phyloP scores from a whole-genome alignment of 768 basidiomycete genomes.

The Serendipita sp. region DNA sequence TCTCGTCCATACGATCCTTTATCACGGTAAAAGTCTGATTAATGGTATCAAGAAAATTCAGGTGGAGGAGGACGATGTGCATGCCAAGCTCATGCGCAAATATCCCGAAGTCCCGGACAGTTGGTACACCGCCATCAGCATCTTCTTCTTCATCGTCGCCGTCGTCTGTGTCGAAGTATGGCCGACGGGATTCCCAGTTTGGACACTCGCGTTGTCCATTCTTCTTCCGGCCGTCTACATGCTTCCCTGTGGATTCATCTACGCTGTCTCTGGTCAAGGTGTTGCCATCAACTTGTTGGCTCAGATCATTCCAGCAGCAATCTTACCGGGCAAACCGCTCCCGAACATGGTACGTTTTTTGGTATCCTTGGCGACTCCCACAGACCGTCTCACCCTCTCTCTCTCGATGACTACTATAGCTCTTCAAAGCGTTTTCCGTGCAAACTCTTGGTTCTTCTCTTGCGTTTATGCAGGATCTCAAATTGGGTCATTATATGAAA shows the following conservation, averaged over 20 bases:
- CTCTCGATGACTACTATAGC: slow-evolving; percentile 13
- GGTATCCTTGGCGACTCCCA: neutral
- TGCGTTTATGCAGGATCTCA: slow-evolving; percentile 21
- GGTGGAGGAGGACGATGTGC: slow-evolving; percentile 29
- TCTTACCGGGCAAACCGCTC: slow-evolving; percentile 26
- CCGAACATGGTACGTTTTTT: slow-evolving; percentile 25
- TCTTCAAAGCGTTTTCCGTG: slow-evolving; percentile 24
- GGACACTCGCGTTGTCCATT: slow-evolving; percentile 23
- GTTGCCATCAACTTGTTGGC: slow-evolving; percentile 27
- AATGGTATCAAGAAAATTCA: slow-evolving; percentile 18
- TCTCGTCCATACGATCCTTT: slow-evolving; percentile 27
- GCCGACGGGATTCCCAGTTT: slow-evolving; percentile 44
- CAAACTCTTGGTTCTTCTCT: slow-evolving; percentile 18
- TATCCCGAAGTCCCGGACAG: slow-evolving; percentile 26
- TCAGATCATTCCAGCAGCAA: slow-evolving; percentile 27
- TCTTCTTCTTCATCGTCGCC: slow-evolving; percentile 20
- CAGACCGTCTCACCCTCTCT: neutral
- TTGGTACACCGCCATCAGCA: slow-evolving; percentile 28
- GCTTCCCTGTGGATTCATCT: slow-evolving; percentile 28
- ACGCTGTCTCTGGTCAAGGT: slow-evolving; percentile 23
- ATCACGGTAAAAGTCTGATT: slow-evolving; percentile 25
- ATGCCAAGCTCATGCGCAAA: slow-evolving; percentile 28
- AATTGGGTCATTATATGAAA: slow-evolving; percentile 34
- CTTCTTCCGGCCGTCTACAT: slow-evolving; percentile 25
- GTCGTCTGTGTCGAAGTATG: slow-evolving; percentile 24